Evolutionary conservation across 495 filamentous ascomycete genomes (phyloP).

Genomic region (Aspergillus hancockii): DNA sequence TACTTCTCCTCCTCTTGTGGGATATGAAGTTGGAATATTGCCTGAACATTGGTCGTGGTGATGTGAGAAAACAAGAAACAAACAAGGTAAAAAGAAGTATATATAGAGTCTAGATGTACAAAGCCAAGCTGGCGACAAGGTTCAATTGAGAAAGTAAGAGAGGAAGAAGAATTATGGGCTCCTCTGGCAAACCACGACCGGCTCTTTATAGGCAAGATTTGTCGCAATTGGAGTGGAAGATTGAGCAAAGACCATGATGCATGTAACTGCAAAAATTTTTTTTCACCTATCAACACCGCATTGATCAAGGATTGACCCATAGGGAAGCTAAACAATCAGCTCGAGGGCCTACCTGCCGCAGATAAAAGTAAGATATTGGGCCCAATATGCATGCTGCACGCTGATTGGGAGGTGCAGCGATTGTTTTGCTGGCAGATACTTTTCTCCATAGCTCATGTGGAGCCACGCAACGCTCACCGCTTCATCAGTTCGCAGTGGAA

Average conservation of each 20-base stretch:
- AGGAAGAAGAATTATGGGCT: neutral
- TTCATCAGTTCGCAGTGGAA: slow-evolving; percentile 5
- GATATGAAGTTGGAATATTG: slow-evolving; percentile 17
- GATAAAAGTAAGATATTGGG: slow-evolving; percentile 4
- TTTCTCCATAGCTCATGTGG: slow-evolving; percentile 7
- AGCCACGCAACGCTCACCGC: slow-evolving; percentile 6
- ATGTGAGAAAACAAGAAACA: neutral
- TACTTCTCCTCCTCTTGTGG: slow-evolving; percentile 15
- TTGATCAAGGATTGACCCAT: slow-evolving; percentile 4
- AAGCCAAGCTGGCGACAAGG: neutral
- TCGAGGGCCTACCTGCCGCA: neutral
- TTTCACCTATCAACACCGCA: slow-evolving; percentile 6
- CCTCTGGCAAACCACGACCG: neutral
- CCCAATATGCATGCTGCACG: neutral
- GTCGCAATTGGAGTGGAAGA: neutral
- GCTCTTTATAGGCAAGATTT: slow-evolving; percentile 3
- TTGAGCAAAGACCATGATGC: slow-evolving; percentile 6
- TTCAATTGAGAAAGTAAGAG: neutral
- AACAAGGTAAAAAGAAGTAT: neutral
- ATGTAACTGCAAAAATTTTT: slow-evolving; percentile 6
- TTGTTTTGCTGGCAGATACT: slow-evolving; percentile 9
- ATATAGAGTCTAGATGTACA: neutral
- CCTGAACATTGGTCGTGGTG: slow-evolving; percentile 11
- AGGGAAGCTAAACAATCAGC: slow-evolving; percentile 1
- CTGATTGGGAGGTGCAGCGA: slow-evolving; percentile 4